Conservation (phyloP, 768 basidiomycete genomes). For the Tulasnella sp. region DNA sequence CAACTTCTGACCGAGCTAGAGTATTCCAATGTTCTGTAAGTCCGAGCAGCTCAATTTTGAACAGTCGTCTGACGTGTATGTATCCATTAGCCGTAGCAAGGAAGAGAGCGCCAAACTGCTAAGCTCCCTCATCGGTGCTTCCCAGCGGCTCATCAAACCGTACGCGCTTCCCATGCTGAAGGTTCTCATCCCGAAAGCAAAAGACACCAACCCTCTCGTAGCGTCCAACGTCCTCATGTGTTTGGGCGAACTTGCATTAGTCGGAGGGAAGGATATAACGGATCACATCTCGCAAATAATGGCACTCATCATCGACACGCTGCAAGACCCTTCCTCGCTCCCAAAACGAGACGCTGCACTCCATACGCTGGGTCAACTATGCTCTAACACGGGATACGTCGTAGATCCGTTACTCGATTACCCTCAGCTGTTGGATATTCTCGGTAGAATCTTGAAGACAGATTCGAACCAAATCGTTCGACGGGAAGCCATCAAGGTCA, state of each 20-base stretch:
- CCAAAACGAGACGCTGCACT: constrained; percentile 85
- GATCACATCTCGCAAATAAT: constrained; percentile 78
- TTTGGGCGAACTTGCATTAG: constrained; percentile 83
- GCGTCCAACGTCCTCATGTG: constrained; percentile 89
- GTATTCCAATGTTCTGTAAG: constrained; percentile 80
- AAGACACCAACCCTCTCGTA: constrained; percentile 72
- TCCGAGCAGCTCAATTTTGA: constrained; percentile 21
- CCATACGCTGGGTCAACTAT: constrained; percentile 87
- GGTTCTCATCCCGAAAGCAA: constrained; percentile 80
- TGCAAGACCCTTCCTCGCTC: constrained; percentile 76
- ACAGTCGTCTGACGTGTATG: background rate
- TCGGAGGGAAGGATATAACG: constrained; percentile 84
- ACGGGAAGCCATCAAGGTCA: constrained; percentile 84
- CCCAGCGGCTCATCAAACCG: constrained; percentile 86
- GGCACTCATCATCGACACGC: constrained; percentile 74
- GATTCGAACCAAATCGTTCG: constrained; percentile 60
- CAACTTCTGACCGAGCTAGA: constrained; percentile 94
- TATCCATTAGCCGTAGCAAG: constrained; percentile 44
- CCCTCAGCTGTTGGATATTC: constrained; percentile 74
- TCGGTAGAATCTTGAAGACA: constrained; percentile 74
- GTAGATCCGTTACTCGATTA: constrained; percentile 83
- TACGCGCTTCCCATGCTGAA: constrained; percentile 92
- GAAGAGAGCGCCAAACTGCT: constrained; percentile 90
- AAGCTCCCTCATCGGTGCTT: constrained; percentile 79
- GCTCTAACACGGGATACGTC: constrained; percentile 91